Conservation (phyloP, 495 filamentous ascomycete species). For the Darksidea phi region DNA sequence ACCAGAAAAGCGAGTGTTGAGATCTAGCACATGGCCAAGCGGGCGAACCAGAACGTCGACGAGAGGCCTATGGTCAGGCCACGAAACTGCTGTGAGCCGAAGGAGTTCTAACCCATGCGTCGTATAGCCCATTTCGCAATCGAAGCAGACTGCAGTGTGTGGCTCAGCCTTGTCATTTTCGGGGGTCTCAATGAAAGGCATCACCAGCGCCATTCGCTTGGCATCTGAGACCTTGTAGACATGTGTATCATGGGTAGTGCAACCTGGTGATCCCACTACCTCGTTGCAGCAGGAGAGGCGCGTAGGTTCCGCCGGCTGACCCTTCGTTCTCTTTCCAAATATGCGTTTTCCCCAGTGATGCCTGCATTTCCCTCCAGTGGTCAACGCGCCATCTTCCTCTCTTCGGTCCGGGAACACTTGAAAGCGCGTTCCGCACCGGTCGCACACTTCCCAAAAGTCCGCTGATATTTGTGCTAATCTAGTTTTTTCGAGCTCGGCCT, state of each 20-base stretch:
- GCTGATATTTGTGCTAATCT: slow-evolving; percentile 61
- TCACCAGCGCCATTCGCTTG: slow-evolving; percentile 70
- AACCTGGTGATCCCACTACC: slow-evolving; percentile 67
- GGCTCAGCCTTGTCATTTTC: slow-evolving; percentile 48
- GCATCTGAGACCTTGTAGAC: slow-evolving; percentile 82
- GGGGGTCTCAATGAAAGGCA: slow-evolving; percentile 80
- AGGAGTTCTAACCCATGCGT: slow-evolving; percentile 82
- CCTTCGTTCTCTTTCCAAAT: slow-evolving; percentile 51
- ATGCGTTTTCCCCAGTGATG: slow-evolving; percentile 71
- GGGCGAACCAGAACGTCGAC: slow-evolving; percentile 86
- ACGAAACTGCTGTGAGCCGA: slow-evolving; percentile 80
- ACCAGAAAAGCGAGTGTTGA: slow-evolving; percentile 88
- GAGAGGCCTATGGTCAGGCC: slow-evolving; percentile 72
- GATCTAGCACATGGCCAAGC: slow-evolving; percentile 77
- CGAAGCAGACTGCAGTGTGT: slow-evolving; percentile 67
- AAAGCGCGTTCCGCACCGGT: slow-evolving; percentile 81
- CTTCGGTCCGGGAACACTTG: slow-evolving; percentile 89
- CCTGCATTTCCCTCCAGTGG: slow-evolving; percentile 71
- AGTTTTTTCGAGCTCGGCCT: slow-evolving; percentile 61
- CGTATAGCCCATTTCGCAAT: slow-evolving; percentile 98
- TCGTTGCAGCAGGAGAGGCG: slow-evolving; percentile 77
- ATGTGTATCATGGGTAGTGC: slow-evolving; percentile 65
- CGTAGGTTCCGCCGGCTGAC: slow-evolving; percentile 53
- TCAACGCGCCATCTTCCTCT: slow-evolving; percentile 69
- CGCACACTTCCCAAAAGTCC: slow-evolving; percentile 80